Evolutionary conservation across 306 rosid genomes (phyloP), one percentile per base, ranked within the genome.

Genomic region (Cucumis sativus): DNA sequence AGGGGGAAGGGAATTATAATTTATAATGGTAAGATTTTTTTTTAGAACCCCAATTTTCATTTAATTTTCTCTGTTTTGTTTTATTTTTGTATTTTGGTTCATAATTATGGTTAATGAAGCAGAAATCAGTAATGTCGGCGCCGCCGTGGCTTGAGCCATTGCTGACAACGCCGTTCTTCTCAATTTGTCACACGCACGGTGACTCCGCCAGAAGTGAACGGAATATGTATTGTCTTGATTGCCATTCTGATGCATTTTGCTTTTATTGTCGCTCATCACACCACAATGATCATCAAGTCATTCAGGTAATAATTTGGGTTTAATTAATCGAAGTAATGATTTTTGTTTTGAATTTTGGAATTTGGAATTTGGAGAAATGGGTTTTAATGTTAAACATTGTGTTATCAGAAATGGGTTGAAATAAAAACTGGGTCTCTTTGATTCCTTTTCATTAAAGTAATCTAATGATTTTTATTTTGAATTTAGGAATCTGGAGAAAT

Each of bases 221-320:
- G 79, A 95, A 95, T 82, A 95, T 95, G 99, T 95, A 85, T 67
- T 95, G 97, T 77, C 74, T 95, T 7, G 99, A 95, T 65, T 95
- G 99, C 80, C 82, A 86, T 49, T 83, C 74, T 39, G 95, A 80
- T 40, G 91, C 97, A 7, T 95, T 95, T 78, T 95, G 99, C 90
- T 90, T 92, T 55, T 95, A 92, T 56, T 95, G 99, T 82, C 93
- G 97, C 40, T 92, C 99, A 9, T 87, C 97, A 2, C 76, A 85
- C 52, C 99, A 95, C 92, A 89, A 89, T 67, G 97, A 91, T 58
- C 99, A 92, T 78, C 97, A 87, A 84, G 99, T 90, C 45, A 89
- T 95, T 86, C 97, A 95, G 93, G 97, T 89, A 33, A 33, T 33
- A 33, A 33, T 33, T 33, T 1, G 28, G 51, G 37, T 33, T 33